These are phyloP conservation scores for Eragrostis tef DNA, from an alignment of 202 grass and related monocot genomes.

Conservation along the genomic window DNA sequence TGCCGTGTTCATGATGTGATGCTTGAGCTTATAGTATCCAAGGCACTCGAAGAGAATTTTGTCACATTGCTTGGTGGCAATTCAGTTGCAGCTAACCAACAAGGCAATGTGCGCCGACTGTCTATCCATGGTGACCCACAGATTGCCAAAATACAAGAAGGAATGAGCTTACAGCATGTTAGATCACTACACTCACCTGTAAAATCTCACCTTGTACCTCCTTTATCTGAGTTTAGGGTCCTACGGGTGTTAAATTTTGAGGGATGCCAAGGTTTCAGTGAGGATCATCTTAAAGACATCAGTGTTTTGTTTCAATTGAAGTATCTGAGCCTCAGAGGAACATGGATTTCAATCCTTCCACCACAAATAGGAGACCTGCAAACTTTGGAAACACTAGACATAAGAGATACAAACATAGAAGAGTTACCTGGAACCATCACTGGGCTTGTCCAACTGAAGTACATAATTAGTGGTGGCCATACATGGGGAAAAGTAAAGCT, in stretches of 20 bases:
- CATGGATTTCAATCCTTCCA: slow-evolving; percentile 45
- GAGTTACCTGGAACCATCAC: slow-evolving; percentile 32
- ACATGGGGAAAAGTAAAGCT: slow-evolving; percentile 43
- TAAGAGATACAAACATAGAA: slow-evolving; percentile 41
- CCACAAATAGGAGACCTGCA: slow-evolving; percentile 38
- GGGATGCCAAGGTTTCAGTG: slow-evolving; percentile 27
- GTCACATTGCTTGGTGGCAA: slow-evolving; percentile 37
- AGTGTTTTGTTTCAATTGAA: slow-evolving; percentile 47
- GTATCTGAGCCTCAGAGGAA: slow-evolving; percentile 42
- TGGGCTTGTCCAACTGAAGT: slow-evolving; percentile 1
- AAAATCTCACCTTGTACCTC: slow-evolving; percentile 4
- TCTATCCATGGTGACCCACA: slow-evolving; percentile 18
- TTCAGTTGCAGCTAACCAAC: slow-evolving; percentile 5
- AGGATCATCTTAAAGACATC: slow-evolving; percentile 47
- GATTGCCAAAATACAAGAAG: not conserved
- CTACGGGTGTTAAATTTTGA: slow-evolving; percentile 39
- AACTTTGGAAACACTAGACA: slow-evolving; percentile 42
- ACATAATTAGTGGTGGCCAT: slow-evolving; percentile 39
- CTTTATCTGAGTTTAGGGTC: slow-evolving; percentile 34
- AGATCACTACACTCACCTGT: slow-evolving; percentile 38
- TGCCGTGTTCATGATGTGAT: slow-evolving; percentile 54
- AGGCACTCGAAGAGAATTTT: slow-evolving; percentile 47
- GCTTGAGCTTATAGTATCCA: slow-evolving; percentile 53
- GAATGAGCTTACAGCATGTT: slow-evolving; percentile 35
- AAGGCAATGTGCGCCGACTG: slow-evolving; percentile 25